A percentile compares a stretch with the other conserved stretches of the same genome.
These are phyloP conservation scores for Sporobolomyces phaffii DNA, from an alignment of 768 basidiomycete genomes.

Conservation along the genomic window DNA sequence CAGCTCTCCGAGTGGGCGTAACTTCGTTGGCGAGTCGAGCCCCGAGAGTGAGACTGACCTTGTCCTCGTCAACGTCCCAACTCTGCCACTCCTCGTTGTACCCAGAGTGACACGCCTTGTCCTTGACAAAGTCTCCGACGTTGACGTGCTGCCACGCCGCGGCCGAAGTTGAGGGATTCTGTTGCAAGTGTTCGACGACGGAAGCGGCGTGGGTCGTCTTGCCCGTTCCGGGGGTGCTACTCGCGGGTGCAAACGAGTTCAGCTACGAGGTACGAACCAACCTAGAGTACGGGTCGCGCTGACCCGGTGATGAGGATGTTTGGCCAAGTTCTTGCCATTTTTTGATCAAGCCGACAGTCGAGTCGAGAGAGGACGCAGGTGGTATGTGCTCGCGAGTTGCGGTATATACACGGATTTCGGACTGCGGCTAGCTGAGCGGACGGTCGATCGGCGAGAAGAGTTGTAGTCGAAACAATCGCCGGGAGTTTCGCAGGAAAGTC, in stretches of 20 bases:
- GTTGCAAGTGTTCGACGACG: slow-evolving; percentile 53
- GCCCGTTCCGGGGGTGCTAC: slow-evolving; percentile 58
- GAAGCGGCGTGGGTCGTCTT: slow-evolving; percentile 88
- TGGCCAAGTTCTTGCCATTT: slow-evolving; percentile 48
- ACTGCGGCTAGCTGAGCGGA: too few relatives aligned
- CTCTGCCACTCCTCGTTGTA: slow-evolving; percentile 94
- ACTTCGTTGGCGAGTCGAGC: too few relatives aligned
- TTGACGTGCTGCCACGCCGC: slow-evolving; percentile 74
- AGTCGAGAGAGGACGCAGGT: too few relatives aligned
- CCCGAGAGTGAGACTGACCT: too few relatives aligned
- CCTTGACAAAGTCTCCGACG: slow-evolving; percentile 82
- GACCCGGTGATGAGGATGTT: slow-evolving; percentile 75
- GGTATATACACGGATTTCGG: too few relatives aligned
- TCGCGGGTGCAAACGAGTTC: not conserved
- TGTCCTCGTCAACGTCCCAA: slow-evolving; percentile 92
- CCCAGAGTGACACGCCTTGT: slow-evolving; percentile 68
- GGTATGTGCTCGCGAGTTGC: too few relatives aligned
- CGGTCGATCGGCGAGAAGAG: too few relatives aligned
- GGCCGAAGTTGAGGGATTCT: slow-evolving; percentile 54
- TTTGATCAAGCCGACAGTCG: slow-evolving; percentile 2
- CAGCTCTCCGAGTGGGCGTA: too few relatives aligned
- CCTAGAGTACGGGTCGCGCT: not conserved
- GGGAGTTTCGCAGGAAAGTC: too few relatives aligned
- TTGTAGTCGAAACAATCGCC: too few relatives aligned
- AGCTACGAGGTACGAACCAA: not conserved